Conservation (phyloP, 1,284 basidiomycete species). For the Cryptococcus sp. region DNA sequence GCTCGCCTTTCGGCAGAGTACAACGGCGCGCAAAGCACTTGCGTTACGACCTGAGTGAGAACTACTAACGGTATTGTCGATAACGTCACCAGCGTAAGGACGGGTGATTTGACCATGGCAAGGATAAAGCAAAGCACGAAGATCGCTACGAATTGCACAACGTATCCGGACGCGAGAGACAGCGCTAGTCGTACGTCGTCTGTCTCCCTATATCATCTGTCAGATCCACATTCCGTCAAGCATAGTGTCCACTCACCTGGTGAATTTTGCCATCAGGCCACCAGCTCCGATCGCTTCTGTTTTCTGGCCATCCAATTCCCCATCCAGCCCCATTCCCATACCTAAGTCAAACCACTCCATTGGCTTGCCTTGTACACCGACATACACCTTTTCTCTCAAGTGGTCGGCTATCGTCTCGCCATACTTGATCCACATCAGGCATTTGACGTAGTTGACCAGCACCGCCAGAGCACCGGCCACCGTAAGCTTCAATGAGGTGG, state of each 20-base stretch:
- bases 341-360: slow-evolving; percentile 87
- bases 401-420: slow-evolving; percentile 77
- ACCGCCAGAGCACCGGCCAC: slow-evolving; percentile 71
- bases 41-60: slow-evolving; percentile 72
- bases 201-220: slow-evolving; percentile 67
- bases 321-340: slow-evolving; percentile 65
- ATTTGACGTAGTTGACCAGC: slow-evolving; percentile 71
- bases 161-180: slow-evolving; percentile 71
- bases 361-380: slow-evolving; percentile 67
- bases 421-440: slow-evolving; percentile 80
- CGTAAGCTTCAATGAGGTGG: slow-evolving; percentile 67
- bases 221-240: background rate
- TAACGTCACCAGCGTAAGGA: slow-evolving; percentile 87
- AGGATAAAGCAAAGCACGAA: slow-evolving; percentile 76
- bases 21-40: slow-evolving; percentile 65
- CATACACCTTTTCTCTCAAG: slow-evolving; percentile 70
- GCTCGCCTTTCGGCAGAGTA: slow-evolving; percentile 68
- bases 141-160: slow-evolving; percentile 79
- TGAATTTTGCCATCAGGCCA: slow-evolving; percentile 92
- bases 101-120: slow-evolving; percentile 76
- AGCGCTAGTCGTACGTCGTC: slow-evolving; percentile 88
- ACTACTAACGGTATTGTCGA: slow-evolving; percentile 83
- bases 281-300: slow-evolving; percentile 74
- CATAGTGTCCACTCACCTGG: slow-evolving; percentile 61
- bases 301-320: slow-evolving; percentile 52